Conservation (phyloP, 768 basidiomycete genomes). For the Auriscalpium microsporum region DNA sequence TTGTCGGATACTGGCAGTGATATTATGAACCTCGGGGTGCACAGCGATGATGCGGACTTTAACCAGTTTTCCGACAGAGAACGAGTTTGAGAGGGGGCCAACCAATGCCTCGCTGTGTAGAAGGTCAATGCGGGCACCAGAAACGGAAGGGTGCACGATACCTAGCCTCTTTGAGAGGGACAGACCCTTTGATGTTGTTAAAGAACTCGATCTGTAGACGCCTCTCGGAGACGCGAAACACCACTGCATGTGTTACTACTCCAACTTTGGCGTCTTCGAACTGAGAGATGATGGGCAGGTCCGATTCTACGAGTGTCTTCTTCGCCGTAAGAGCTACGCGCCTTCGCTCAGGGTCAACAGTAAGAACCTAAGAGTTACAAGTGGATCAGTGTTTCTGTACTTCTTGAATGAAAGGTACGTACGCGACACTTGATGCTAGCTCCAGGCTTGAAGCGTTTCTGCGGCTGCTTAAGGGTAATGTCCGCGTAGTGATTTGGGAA, state of each 20-base stretch:
- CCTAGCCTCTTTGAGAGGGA: conserved; percentile 80
- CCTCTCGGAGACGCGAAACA: conserved; percentile 78
- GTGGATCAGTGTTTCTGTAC: neutral
- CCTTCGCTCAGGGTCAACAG: conserved; percentile 72
- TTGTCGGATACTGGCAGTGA: conserved; percentile 84
- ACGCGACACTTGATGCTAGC: conserved; percentile 80
- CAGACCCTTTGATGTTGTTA: conserved; percentile 75
- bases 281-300: conserved; percentile 56
- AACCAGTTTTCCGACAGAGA: conserved; percentile 75
- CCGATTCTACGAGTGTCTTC: conserved; percentile 79
- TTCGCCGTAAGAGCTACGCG: conserved; percentile 85
- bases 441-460: conserved; percentile 82
- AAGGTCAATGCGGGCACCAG: neutral
- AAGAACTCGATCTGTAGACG: conserved; percentile 84
- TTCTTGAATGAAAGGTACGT: conserved; percentile 20
- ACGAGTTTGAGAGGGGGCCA: conserved; percentile 49
- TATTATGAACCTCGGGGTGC: conserved; percentile 48
- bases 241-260: conserved; percentile 66
- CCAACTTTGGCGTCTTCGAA: conserved; percentile 66
- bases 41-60: conserved; percentile 71
- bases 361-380: conserved; percentile 53
- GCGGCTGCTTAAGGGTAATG: conserved; percentile 87
- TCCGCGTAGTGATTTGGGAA: conserved; percentile 97
- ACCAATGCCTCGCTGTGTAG: conserved; percentile 54
- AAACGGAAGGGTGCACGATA: conserved; percentile 21